A percentile compares a stretch with the other conserved stretches of the same genome.
These are phyloP conservation scores for Albophoma yamanashiensis DNA, from an alignment of 2,329 filamentous ascomycete species.

Conservation along the genomic window DNA sequence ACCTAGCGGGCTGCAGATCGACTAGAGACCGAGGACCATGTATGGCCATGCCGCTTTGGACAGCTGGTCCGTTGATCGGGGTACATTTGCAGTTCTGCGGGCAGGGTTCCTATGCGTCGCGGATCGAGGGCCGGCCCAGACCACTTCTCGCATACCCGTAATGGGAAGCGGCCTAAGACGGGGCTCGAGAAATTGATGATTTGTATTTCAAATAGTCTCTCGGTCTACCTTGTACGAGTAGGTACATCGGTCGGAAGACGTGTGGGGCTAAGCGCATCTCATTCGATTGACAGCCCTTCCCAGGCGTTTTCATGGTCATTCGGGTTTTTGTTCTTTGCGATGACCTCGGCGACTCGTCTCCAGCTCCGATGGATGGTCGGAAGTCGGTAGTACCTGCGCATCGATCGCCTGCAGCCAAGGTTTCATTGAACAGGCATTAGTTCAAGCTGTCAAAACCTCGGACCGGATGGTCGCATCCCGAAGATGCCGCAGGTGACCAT, in stretches of 20 bases:
- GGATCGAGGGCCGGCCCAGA: neutral
- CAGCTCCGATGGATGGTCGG: neutral
- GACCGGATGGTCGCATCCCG: neutral
- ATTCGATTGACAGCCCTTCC: neutral
- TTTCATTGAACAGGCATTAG: neutral
- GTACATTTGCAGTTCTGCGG: neutral
- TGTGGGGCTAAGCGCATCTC: neutral
- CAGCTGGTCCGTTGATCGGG: neutral
- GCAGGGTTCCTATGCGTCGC: neutral
- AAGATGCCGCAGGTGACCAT: neutral
- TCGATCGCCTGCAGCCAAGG: neutral
- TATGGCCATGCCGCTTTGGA: neutral
- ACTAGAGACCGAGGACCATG: neutral
- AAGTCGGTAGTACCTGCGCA: neutral
- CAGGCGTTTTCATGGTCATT: neutral
- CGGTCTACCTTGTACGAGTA: neutral
- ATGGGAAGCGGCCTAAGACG: neutral
- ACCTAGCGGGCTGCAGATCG: neutral
- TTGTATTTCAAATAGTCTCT: neutral
- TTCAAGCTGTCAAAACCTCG: neutral
- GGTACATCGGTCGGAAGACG: neutral
- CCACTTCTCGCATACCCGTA: neutral
- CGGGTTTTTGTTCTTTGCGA: neutral
- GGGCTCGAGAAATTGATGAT: neutral
- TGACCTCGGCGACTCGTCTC: no score